Evolutionary conservation across 2,329 filamentous ascomycete species (phyloP), one percentile per base, ranked within the genome.

Genomic region (Fusarium illudens): DNA sequence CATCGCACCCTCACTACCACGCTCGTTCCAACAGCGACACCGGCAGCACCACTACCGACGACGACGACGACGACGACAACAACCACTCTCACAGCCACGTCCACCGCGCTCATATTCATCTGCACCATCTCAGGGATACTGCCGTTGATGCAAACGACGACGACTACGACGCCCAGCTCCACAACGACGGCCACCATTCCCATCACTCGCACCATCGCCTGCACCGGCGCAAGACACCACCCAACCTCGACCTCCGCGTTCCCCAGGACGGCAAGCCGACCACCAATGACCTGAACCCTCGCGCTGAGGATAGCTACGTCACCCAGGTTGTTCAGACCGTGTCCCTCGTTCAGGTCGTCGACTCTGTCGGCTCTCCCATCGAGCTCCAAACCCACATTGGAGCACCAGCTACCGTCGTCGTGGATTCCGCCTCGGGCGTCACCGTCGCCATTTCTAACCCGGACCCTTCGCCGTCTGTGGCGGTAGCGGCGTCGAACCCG

Each of bases 241-340:
- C 67, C 56, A 70, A 52, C 57, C 67, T 55, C 64, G 56, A 58
- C 37, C 39, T 58, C 46, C 63, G 62, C 48, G 50, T 60, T 77
- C 75, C 62, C 65, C 75, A 71, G 57, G 63, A 58, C 58, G 56
- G 58, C 44, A 51, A 53, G 37, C 50, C 62, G 53, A 64, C 60
- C 63, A 67, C 65, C 42, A 55, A 71, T 67, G 57, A 57, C 36
- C 54, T 64, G 58, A 57, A 62, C 42, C 66, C 67, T 54, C 64
- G 57, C 48, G 65, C 60, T 59, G 67, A 63, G 57, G 54, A 73
- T 25, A 62, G 59, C 37, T 76, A 79, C 70, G 76, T 85, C 71
- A 83, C 80, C 13, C 76, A 79, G 62, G 78, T 88, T 71, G 79
- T 87, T 55, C 81, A 86, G 75, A 88, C 86, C 70, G 77, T 88